Evolutionary conservation across 306 rosid genomes (phyloP), one percentile per base, ranked within the genome.

Genomic region (Vachellia pachyceras): DNA sequence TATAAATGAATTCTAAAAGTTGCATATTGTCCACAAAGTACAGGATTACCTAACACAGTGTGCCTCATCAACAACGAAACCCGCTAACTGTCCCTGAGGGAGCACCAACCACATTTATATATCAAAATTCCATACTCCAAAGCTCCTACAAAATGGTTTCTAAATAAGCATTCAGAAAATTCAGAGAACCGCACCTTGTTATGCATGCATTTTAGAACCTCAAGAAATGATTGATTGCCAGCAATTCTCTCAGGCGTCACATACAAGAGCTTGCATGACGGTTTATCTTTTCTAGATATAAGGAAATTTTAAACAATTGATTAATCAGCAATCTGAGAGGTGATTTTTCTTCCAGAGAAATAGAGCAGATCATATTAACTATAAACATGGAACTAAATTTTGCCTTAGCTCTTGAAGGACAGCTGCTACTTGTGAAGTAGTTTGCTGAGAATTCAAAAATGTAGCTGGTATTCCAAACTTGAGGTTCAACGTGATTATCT

Each of bases 161-260:
- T 36, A 55, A 25, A 61, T 60, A 67, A 45, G 73, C 61, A 65
- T 18, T 80, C 84, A 68, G 73, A 67, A n/a, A n/a, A 75, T 60
- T 47, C 82, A 72, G 77, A 83, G 52, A 73, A 64, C 10, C 29
- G 74, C 84, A 93, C 99, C 99, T 93, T 95, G 73, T 40, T 69
- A 86, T 90, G 89, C 91, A 95, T 76, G 88, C 89, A 70, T 86
- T 89, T 90, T 73, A 93, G 89, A 86, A 87, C 86, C 54, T 90
- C 96, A 73, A 90, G 61, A 88, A 95, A 95, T 37, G 79, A 86
- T 52, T 77, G 85, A 81, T 87, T 95, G 66, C 96, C 93, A 23
- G 90, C 98, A 87, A 95, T 85, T 83, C 98, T 93, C 89, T 95
- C 99, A 7, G 99, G 99, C 78, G 99, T 95, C 82, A 95, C 98